A percentile compares a stretch with the other conserved stretches of the same genome.
phyloP scores from a whole-genome alignment of 805 yeast species.

The Yamadazyma kitorensis region DNA sequence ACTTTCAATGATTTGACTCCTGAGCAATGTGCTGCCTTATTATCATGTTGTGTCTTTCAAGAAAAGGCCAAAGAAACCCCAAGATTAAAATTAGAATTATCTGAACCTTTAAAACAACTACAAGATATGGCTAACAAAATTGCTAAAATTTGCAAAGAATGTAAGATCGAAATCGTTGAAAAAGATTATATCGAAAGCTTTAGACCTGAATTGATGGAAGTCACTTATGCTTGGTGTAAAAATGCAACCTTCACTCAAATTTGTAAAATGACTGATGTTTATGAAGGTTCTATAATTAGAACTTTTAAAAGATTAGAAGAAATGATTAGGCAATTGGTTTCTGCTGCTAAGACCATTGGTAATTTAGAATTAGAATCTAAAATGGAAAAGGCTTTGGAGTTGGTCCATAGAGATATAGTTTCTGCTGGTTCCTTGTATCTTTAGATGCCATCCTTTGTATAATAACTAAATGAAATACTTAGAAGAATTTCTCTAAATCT shows the following conservation, averaged over 20 bases:
- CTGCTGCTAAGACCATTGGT: conserved; percentile 93
- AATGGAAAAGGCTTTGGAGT: conserved; percentile 79
- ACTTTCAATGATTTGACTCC: conserved; percentile 84
- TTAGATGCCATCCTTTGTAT: conserved; percentile 19
- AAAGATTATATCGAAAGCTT: conserved; percentile 91
- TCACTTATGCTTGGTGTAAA: conserved; percentile 93
- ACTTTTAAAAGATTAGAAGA: conserved; percentile 95
- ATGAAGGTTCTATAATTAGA: conserved; percentile 94
- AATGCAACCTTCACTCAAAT: conserved; percentile 96
- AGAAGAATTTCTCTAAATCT: too few species aligned
- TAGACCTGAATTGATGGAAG: conserved; percentile 94
- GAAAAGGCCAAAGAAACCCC: conserved; percentile 90
- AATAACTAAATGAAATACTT: too few species aligned
- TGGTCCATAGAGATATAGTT: conserved; percentile 94
- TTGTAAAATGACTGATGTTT: conserved; percentile 98
- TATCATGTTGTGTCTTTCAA: conserved; percentile 95
- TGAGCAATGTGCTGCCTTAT: conserved; percentile 86
- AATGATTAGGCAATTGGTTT: conserved; percentile 81
- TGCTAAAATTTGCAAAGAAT: conserved; percentile 85
- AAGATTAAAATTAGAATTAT: conserved; percentile 78
- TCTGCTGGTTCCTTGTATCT: conserved; percentile 92
- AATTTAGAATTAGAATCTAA: conserved; percentile 81
- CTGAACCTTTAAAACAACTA: conserved; percentile 87
- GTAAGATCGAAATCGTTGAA: conserved; percentile 85
- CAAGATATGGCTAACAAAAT: conserved; percentile 89